Evolutionary conservation across 805 yeast genomes (phyloP).

Genomic region (Scheffersomyces spartinae): DNA sequence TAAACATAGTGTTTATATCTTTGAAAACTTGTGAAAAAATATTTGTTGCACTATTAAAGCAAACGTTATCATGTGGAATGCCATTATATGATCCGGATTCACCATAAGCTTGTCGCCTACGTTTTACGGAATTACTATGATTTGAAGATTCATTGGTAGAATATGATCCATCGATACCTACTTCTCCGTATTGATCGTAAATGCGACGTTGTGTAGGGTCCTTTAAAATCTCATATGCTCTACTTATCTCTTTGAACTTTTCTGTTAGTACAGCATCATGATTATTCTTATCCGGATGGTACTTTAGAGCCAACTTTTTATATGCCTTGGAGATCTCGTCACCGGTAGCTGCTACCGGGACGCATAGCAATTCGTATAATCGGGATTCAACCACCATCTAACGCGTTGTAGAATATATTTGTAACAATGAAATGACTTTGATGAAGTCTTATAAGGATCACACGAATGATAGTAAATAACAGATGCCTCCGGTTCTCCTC

Average conservation of each 20-base stretch:
- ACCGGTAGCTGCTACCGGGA: conserved; percentile 8
- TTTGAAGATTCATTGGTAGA: too few species aligned
- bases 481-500: too few species aligned
- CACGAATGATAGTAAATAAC: too few species aligned
- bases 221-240: conserved; percentile 54
- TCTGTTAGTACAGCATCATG: conserved; percentile 38
- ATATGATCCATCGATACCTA: conserved; percentile 26
- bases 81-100: too few species aligned
- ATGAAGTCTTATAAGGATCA: too few species aligned
- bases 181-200: conserved; percentile 44
- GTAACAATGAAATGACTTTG: background rate
- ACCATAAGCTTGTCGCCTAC: too few species aligned
- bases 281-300: conserved; percentile 57
- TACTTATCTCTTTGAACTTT: conserved; percentile 48
- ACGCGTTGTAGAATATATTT: background rate
- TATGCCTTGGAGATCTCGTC: conserved; percentile 16
- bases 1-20: conserved; percentile 19
- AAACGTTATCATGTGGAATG: conserved; percentile 4
- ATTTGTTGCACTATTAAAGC: conserved; percentile 10
- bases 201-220: conserved; percentile 32
- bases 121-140: too few species aligned
- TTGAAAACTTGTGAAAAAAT: conserved; percentile 26
- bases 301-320: conserved; percentile 31
- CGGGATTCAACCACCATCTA: conserved; percentile 8
- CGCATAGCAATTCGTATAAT: conserved; percentile 9